Evolutionary conservation across 2,329 filamentous ascomycete genomes (phyloP).

Genomic region (Phyllosticta capitalensis): DNA sequence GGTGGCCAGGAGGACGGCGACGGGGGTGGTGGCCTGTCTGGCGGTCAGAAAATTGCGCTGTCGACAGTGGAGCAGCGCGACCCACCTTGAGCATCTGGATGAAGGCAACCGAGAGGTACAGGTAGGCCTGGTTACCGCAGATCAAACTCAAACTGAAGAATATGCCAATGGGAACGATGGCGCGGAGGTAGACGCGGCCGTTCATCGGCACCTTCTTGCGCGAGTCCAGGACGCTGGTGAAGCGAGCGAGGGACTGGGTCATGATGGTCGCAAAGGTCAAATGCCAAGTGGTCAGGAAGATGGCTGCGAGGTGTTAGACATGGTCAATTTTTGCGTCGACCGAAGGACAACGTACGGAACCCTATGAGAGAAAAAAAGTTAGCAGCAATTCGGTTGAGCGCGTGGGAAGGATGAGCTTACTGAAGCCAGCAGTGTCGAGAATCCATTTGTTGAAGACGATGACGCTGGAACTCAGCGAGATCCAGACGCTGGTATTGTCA

Average conservation of each 20-base stretch:
- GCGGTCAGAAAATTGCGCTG: constrained; percentile 9
- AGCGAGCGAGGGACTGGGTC: constrained; percentile 87
- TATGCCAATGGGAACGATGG: constrained; percentile 87
- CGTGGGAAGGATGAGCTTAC: constrained; percentile 40
- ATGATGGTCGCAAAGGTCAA: constrained; percentile 85
- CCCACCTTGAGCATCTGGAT: constrained; percentile 97
- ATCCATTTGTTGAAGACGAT: constrained; percentile 99
- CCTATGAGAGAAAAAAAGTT: constrained; percentile 23
- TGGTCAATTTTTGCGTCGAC: constrained; percentile 13
- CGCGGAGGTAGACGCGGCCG: constrained; percentile 80
- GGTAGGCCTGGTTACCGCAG: constrained; percentile 90
- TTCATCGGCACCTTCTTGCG: constrained; percentile 98
- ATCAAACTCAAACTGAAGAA: constrained; percentile 96
- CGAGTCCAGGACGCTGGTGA: constrained; percentile 81
- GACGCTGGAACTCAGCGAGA: constrained; percentile 81
- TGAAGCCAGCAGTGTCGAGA: constrained; percentile 73
- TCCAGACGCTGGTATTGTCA: constrained; percentile 62
- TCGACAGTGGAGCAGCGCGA: constrained; percentile 8
- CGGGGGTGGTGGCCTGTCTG: constrained; percentile 76
- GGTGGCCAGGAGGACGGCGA: constrained; percentile 80
- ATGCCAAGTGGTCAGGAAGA: constrained; percentile 85
- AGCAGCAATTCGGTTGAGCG: constrained; percentile 15
- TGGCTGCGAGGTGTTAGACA: constrained; percentile 46
- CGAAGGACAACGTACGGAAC: constrained; percentile 34
- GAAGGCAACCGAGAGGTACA: constrained; percentile 91